phyloP scores from a whole-genome alignment of 2,329 filamentous ascomycete genomes.

The Scortechinia acanthostroma region DNA sequence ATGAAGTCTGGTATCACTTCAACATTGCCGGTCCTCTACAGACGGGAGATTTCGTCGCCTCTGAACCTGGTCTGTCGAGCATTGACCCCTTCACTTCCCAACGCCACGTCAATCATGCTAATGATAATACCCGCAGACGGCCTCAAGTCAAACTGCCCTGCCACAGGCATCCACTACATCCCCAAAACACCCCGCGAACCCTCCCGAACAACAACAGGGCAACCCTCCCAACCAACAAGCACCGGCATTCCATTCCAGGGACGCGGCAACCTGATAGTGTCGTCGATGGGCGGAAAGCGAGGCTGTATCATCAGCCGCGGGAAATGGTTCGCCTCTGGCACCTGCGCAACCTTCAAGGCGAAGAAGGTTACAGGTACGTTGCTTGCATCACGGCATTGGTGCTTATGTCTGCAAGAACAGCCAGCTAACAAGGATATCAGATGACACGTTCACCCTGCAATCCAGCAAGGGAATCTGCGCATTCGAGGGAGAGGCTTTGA shows the following conservation, averaged over 20 bases:
- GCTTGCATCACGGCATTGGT: background rate
- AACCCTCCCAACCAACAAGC: background rate
- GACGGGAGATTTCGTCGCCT: constrained; percentile 49
- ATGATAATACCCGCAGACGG: background rate
- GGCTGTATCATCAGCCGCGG: constrained; percentile 1
- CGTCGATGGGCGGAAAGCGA: background rate
- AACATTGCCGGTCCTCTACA: constrained; percentile 50
- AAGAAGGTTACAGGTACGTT: background rate
- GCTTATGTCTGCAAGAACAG: too few species aligned
- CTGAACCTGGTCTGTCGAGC: constrained; percentile 23
- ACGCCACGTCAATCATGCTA: background rate
- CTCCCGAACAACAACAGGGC: background rate
- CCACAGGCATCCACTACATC: background rate
- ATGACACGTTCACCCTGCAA: background rate
- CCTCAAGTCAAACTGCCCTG: background rate
- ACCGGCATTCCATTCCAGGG: background rate
- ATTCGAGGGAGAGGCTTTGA: background rate
- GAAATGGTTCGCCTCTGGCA: background rate
- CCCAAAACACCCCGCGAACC: background rate
- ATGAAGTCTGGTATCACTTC: constrained; percentile 57
- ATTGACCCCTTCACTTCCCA: too few species aligned
- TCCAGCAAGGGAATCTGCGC: background rate
- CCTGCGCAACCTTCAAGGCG: background rate
- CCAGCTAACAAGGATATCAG: background rate
- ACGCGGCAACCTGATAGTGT: background rate